These are phyloP conservation scores for Cercospora zeina DNA, from an alignment of 2,329 filamentous ascomycete species.

Conservation along the genomic window DNA sequence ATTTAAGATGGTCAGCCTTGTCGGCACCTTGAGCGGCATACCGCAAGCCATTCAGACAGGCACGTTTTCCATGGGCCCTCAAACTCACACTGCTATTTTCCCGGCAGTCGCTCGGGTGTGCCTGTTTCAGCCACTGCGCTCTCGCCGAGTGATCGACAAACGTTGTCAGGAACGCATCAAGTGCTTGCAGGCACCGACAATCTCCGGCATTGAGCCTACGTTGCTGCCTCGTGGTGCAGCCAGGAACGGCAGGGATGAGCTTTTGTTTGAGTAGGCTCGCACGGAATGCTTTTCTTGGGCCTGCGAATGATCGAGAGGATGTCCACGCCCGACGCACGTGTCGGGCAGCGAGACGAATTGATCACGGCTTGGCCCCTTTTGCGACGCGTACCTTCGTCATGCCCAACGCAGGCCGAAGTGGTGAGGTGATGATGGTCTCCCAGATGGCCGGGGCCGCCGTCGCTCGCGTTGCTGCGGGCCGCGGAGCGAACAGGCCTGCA, in stretches of 20 bases:
- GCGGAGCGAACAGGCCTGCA: not conserved
- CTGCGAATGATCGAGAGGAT: not conserved
- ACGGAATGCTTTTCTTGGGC: not conserved
- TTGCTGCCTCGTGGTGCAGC: constrained; percentile 1
- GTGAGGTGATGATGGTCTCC: not conserved
- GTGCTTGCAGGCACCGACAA: constrained; percentile 15
- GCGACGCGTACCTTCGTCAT: not conserved
- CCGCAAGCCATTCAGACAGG: constrained; percentile 14
- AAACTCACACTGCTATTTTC: not conserved
- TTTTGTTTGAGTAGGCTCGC: not conserved
- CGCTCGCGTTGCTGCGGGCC: constrained; percentile 1
- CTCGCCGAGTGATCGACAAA: not conserved
- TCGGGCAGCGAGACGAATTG: not conserved
- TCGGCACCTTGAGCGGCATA: constrained; percentile 8
- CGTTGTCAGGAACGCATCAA: not conserved
- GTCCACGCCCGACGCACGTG: not conserved
- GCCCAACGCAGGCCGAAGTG: not conserved
- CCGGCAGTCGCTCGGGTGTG: not conserved
- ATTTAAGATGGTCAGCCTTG: constrained; percentile 15
- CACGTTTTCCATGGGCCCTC: constrained; percentile 13
- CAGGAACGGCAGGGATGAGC: constrained; percentile 19
- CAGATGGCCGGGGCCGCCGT: not conserved
- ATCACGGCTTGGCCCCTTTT: not conserved
- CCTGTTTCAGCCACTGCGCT: constrained; percentile 10
- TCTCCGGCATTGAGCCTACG: constrained; percentile 17